Conservation (phyloP, 2,329 filamentous ascomycete species). For the Penicillium sp. region DNA sequence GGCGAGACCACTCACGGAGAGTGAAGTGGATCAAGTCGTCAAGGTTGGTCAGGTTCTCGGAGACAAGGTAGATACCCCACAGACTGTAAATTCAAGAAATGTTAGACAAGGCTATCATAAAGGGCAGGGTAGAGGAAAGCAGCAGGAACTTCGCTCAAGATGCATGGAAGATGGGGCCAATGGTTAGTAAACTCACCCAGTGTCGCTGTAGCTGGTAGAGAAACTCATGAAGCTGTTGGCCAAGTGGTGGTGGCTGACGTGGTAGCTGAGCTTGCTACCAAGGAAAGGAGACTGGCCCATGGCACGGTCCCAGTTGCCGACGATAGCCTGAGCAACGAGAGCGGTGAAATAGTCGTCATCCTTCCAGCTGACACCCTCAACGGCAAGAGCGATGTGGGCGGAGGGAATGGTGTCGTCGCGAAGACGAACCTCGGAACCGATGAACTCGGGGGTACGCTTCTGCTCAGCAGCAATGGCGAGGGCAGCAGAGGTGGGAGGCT, state of each 20-base stretch:
- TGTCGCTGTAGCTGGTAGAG: slow-evolving; percentile 98
- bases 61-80: slow-evolving; percentile 98
- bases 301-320: slow-evolving; percentile 99
- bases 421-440: slow-evolving; percentile 91
- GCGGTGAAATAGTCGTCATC: slow-evolving; percentile 99
- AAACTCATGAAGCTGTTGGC: slow-evolving; percentile 99
- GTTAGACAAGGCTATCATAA: neutral
- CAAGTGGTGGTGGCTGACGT: slow-evolving; percentile 88
- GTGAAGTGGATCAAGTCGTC: slow-evolving; percentile 98
- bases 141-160: too few species aligned
- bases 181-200: slow-evolving; percentile 61
- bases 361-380: slow-evolving; percentile 99
- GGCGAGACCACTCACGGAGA: slow-evolving; percentile 94
- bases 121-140: too few species aligned
- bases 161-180: too few species aligned
- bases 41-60: slow-evolving; percentile 76
- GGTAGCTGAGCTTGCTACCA: slow-evolving; percentile 94
- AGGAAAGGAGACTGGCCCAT: slow-evolving; percentile 97
- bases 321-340: slow-evolving; percentile 93
- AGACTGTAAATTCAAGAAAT: slow-evolving; percentile 54
- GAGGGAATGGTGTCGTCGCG: slow-evolving; percentile 94
- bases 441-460: slow-evolving; percentile 88
- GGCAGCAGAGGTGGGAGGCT: slow-evolving; percentile 67
- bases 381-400: slow-evolving; percentile 95
- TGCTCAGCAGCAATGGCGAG: slow-evolving; percentile 64